Evolutionary conservation across 2,329 filamentous ascomycete species (phyloP).

Genomic region (Trichophyton verrucosum): DNA sequence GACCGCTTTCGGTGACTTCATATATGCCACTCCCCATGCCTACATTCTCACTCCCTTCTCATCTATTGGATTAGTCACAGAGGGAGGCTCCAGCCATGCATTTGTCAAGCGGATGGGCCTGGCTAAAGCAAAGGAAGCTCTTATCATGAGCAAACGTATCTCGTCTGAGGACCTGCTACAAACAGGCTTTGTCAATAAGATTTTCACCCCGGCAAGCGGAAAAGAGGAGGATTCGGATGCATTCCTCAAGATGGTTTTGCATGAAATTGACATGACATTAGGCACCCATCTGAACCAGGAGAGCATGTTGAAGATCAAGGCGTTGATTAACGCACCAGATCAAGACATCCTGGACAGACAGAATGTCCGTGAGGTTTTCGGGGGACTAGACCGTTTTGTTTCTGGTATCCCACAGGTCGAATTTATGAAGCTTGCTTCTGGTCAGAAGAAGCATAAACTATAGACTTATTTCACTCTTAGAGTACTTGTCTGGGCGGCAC

Average conservation of each 20-base stretch:
- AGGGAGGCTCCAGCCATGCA: conserved; percentile 67
- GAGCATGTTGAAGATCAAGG: conserved; percentile 74
- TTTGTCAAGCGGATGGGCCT: conserved; percentile 72
- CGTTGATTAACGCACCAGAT: conserved; percentile 62
- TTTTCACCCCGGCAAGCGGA: conserved; percentile 50
- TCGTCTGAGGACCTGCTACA: conserved; percentile 57
- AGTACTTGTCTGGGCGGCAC: not conserved
- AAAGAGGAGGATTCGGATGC: conserved; percentile 49
- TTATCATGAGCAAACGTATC: conserved; percentile 79
- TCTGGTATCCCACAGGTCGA: conserved; percentile 74
- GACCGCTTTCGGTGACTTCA: conserved; percentile 74
- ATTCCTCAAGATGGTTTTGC: conserved; percentile 60
- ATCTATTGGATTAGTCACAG: conserved; percentile 76
- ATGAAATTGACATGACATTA: conserved; percentile 68
- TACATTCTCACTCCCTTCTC: conserved; percentile 88
- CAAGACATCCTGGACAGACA: conserved; percentile 60
- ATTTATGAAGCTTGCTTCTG: conserved; percentile 70
- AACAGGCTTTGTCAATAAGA: conserved; percentile 73
- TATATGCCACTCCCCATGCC: conserved; percentile 69
- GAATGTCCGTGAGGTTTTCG: conserved; percentile 75
- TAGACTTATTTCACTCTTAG: conserved; percentile 29
- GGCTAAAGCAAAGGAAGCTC: conserved; percentile 75
- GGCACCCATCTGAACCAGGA: conserved; percentile 69
- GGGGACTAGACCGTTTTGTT: conserved; percentile 67
- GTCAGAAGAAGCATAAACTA: conserved; percentile 90